Base-by-base conservation (phyloP, 129 eudicot species). In the Deinandra increscens region DNA sequence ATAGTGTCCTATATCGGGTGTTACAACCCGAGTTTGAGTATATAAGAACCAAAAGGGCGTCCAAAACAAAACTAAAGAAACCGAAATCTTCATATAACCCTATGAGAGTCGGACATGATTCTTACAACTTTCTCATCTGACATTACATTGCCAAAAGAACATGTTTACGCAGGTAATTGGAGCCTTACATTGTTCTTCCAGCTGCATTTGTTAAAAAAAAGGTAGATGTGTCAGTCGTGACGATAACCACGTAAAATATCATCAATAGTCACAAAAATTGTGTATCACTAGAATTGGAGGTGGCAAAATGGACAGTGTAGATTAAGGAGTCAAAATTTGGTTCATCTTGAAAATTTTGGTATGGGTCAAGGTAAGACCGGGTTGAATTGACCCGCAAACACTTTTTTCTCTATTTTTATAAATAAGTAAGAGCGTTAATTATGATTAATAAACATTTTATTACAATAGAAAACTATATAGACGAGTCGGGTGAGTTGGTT, bases 181-280 rank as follows among this genome's bases (percentile, higher is more conserved):
- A 91, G 97, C 84, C 84, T 88, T 77, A 60, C 84, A 51, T 91
- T 86, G 72, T 91, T 91, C 86, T 91, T 91, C 97, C 97, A 91
- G 82, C 97, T 91, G 88, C 59, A 75, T 60, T 75, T 50, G 29
- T 38, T 45, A 37, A 42, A 53, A 58, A 37, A 4, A 38, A 36
- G n/a, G 34, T 9, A 37, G 55, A 9, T 12, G 13, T 6, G 46
- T 43, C 37, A 38, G 54, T 36, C 20, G 39, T 45, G 31, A n/a
- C n/a, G n/a, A 26, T 26, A 26, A 37, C 39, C 20, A 10, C n/a
- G 38, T n/a, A 15, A 9, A 53, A 66, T 64, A 64, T 26, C 58
- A 68, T 31, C 13, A 51, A 20, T 17, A 37, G 23, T 15, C n/a
- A 18, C 48, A 59, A 59, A 59, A 13, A 11, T n/a, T 60, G 45